Percentiles rank a stretch among this genome's conserved stretches.
Conservation (phyloP, 2,329 filamentous ascomycete genomes). For the Thelonectria rubi region DNA sequence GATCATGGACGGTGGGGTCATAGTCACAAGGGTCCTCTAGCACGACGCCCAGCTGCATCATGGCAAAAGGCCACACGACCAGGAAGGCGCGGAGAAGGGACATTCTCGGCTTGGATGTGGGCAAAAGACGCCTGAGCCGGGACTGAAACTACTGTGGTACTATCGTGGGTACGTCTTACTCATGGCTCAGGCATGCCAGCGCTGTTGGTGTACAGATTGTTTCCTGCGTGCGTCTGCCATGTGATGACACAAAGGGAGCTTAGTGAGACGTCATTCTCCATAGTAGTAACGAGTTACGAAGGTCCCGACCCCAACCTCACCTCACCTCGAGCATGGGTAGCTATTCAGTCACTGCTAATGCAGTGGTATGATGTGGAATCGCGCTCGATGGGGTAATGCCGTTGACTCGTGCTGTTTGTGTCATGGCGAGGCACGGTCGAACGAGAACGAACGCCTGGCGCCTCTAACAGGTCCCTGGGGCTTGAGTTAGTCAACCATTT, state of each 20-base stretch:
- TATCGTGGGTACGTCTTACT: background rate
- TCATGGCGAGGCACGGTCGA: background rate
- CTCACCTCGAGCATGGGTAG: background rate
- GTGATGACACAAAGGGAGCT: background rate
- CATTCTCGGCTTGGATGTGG: background rate
- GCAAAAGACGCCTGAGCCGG: background rate
- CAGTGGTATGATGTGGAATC: slow-evolving; percentile 10
- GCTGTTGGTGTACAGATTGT: background rate
- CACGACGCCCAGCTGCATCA: slow-evolving; percentile 6
- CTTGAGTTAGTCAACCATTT: too few relatives aligned
- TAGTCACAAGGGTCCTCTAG: slow-evolving; percentile 25
- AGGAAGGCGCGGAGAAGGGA: background rate
- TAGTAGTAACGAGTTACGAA: background rate
- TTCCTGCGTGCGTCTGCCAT: background rate
- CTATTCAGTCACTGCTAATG: background rate
- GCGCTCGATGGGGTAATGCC: background rate
- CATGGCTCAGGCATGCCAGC: background rate
- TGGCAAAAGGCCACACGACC: slow-evolving; percentile 5
- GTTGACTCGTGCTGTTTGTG: background rate
- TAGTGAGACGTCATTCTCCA: background rate
- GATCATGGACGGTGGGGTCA: slow-evolving; percentile 16
- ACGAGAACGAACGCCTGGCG: background rate
- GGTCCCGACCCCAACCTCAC: background rate
- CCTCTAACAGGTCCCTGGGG: too few relatives aligned
- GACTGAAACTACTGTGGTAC: background rate